Percentiles rank a stretch among this genome's conserved stretches.
Conservation (phyloP, 306 rosid genomes). For the Cucumis hystrix region DNA sequence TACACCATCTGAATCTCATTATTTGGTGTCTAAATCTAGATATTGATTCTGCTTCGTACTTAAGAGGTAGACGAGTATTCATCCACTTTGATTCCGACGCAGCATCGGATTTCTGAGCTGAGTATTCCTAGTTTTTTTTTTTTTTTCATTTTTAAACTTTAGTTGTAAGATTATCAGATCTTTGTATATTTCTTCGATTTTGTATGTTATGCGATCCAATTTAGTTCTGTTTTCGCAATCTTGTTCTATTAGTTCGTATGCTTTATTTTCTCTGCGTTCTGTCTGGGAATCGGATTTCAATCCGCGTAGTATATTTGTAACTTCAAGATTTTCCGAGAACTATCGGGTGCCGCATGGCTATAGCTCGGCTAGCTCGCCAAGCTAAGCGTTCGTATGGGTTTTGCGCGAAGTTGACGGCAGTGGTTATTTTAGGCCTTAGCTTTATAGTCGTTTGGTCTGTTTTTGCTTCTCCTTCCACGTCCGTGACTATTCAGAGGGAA, state of each 20-base stretch:
- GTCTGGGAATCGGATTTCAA: neutral
- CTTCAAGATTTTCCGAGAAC: neutral
- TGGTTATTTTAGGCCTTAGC: constrained; percentile 62
- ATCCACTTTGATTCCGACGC: neutral
- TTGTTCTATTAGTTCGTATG: neutral
- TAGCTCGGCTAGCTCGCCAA: constrained; percentile 54
- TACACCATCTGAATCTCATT: neutral
- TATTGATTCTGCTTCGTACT: neutral
- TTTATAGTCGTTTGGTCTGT: constrained; percentile 70
- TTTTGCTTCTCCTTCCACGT: constrained; percentile 56
- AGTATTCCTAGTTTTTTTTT: neutral
- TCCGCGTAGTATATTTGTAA: neutral
- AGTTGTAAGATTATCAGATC: neutral
- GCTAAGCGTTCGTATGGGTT: constrained; percentile 67
- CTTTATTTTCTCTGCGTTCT: neutral
- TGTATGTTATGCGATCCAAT: neutral
- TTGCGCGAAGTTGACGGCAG: constrained; percentile 66
- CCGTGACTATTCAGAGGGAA: constrained; percentile 53
- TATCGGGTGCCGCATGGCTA: constrained; percentile 36
- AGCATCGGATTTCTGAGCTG: neutral
- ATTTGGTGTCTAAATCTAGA: neutral
- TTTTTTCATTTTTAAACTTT: neutral
- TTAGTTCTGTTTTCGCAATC: neutral
- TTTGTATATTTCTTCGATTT: neutral
- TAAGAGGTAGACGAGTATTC: neutral